These are phyloP conservation scores for Mycena indigotica DNA, from an alignment of 768 basidiomycete genomes.

Conservation along the genomic window DNA sequence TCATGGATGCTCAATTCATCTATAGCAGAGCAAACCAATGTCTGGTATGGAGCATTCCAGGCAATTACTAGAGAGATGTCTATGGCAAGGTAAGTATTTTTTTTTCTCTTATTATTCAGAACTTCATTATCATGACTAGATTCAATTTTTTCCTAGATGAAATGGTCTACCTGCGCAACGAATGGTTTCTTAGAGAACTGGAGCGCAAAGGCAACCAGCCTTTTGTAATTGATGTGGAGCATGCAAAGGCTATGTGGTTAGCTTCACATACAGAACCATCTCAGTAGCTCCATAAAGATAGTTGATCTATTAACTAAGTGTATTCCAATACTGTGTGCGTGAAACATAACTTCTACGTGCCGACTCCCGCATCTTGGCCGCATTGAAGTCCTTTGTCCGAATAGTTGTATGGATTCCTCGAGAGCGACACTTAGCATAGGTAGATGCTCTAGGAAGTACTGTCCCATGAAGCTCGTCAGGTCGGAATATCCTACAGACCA, in stretches of 20 bases:
- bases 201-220: background rate
- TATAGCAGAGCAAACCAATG: conserved; percentile 30
- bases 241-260: no score
- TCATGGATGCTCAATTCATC: conserved; percentile 35
- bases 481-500: background rate
- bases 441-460: background rate
- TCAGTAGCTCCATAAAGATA: no score
- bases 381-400: background rate
- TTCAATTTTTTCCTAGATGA: conserved; percentile 8
- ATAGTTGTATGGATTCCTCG: background rate
- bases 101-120: background rate
- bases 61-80: conserved; percentile 29
- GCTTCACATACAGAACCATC: no score
- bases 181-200: background rate
- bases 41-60: conserved; percentile 30
- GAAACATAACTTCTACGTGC: background rate
- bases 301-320: no score
- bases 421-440: background rate
- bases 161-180: background rate
- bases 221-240: background rate
- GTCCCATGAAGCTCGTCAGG: background rate
- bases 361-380: background rate
- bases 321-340: background rate
- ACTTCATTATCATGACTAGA: background rate
- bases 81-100: conserved; percentile 18